Evolutionary conservation across 176 grass and related monocot genomes (phyloP), one percentile per base, ranked within the genome.

Genomic region (Tuctoria greenei): DNA sequence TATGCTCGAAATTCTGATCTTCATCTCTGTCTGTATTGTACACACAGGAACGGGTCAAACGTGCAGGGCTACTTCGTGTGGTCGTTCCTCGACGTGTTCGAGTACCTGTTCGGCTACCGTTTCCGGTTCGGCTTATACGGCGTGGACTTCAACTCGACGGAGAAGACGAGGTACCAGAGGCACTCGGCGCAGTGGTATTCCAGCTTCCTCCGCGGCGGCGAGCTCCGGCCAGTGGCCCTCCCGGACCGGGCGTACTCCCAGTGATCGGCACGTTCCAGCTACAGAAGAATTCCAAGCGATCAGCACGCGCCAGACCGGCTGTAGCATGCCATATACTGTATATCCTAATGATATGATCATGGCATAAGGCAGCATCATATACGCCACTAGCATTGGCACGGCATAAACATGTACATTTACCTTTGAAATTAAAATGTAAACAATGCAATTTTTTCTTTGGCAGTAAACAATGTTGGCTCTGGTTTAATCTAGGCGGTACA

Each of bases 1-100:
- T 67, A 9, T 71, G 43, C 12, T 64, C 54, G n/a, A 43, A 43
- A 39, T 24, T 52, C 42, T 17, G 8, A 42, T 44, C 10, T 18
- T 15, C 5, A 20, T 24, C 35, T 72, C 24, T 41, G 6, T 26
- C 23, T 13, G 25, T 58, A 58, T 42, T 62, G 60, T 31, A 31
- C 8, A 8, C 26, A n/a, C 87, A 98, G 91, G 89, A 90, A 98
- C 0, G 91, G 95, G 23, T 91, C 88, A 26, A 87, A 98, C 34
- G 77, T 84, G 68, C 87, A 79, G 49, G 95, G 91, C 39, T 98
- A 98, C 71, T 95, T 98, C n/a, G 77, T 90, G 12, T 98, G 95
- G 95, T 98, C 95, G 15, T 88, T 92, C 61, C 23, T 98, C 31
- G 95, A 98, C 71, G 82, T 89, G 45, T 98, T 94, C 60, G 91